phyloP scores from a whole-genome alignment of 2,329 filamentous ascomycete genomes.

The Epichloe coenophiala region DNA sequence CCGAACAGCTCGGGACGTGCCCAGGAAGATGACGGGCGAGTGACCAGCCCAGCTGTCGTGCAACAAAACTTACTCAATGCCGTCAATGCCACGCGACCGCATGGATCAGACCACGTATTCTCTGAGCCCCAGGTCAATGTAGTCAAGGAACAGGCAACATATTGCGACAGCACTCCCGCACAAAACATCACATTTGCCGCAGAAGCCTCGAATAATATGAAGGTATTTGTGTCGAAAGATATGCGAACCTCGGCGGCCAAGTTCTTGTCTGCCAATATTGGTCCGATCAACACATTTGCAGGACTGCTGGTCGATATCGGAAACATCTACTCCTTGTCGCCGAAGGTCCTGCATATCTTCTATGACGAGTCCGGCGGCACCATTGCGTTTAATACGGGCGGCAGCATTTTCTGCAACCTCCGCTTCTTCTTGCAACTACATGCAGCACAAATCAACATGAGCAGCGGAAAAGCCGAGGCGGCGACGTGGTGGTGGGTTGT shows the following conservation, averaged over 20 bases:
- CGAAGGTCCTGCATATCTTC: constrained; percentile 68
- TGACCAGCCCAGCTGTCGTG: constrained; percentile 46
- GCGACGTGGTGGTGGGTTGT: constrained; percentile 88
- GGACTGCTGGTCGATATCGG: constrained; percentile 55
- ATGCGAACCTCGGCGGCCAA: constrained; percentile 28
- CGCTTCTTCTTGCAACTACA: constrained; percentile 77
- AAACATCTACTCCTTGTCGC: constrained; percentile 57
- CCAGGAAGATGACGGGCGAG: constrained; percentile 34
- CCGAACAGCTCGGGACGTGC: constrained; percentile 1
- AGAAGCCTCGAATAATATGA: constrained; percentile 57
- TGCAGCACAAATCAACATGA: constrained; percentile 30
- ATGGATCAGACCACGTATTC: constrained; percentile 63
- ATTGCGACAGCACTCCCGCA: constrained; percentile 67
- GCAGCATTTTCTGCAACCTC: constrained; percentile 88
- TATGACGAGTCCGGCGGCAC: constrained; percentile 67
- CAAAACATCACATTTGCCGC: constrained; percentile 61
- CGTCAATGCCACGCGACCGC: constrained; percentile 62
- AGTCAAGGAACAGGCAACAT: constrained; percentile 71
- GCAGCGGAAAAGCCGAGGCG: constrained; percentile 47
- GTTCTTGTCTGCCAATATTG: constrained; percentile 50
- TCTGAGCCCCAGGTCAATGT: constrained; percentile 55
- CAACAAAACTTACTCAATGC: constrained; percentile 65
- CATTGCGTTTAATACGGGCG: constrained; percentile 83
- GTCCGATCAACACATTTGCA: constrained; percentile 56
- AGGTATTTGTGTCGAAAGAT: constrained; percentile 54